These are phyloP conservation scores for Fusarium sororula DNA, from an alignment of 2,329 filamentous ascomycete species.

Conservation along the genomic window DNA sequence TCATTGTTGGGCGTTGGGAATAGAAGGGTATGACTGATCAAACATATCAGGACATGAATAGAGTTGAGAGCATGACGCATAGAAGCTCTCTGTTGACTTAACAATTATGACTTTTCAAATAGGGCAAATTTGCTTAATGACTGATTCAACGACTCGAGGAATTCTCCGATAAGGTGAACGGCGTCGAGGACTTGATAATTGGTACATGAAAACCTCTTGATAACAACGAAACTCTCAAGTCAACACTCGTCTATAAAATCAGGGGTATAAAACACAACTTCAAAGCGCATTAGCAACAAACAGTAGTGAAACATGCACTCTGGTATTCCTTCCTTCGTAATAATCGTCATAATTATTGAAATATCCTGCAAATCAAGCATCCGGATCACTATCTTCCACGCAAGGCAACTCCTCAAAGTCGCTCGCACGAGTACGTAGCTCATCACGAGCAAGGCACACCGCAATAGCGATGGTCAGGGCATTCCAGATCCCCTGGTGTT, in stretches of 20 bases:
- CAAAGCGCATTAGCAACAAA: not conserved
- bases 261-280: constrained; percentile 13
- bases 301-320: not conserved
- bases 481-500: constrained; percentile 56
- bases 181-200: not conserved
- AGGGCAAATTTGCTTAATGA: not conserved
- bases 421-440: constrained; percentile 46
- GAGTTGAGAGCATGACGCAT: constrained; percentile 41
- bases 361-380: constrained; percentile 42
- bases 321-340: not conserved
- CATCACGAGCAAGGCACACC: constrained; percentile 53
- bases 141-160: not conserved
- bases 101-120: not conserved
- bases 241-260: not conserved
- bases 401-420: constrained; percentile 48
- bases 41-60: constrained; percentile 38
- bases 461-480: constrained; percentile 54
- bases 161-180: not conserved
- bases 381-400: constrained; percentile 50
- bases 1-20: constrained; percentile 46
- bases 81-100: constrained; percentile 38
- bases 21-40: constrained; percentile 39
- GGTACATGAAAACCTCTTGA: not conserved
- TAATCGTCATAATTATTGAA: not conserved
- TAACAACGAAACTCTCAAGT: constrained; percentile 3